Evolutionary conservation across 208 protist genomes (phyloP).

Genomic region (Phytomonas francai): DNA sequence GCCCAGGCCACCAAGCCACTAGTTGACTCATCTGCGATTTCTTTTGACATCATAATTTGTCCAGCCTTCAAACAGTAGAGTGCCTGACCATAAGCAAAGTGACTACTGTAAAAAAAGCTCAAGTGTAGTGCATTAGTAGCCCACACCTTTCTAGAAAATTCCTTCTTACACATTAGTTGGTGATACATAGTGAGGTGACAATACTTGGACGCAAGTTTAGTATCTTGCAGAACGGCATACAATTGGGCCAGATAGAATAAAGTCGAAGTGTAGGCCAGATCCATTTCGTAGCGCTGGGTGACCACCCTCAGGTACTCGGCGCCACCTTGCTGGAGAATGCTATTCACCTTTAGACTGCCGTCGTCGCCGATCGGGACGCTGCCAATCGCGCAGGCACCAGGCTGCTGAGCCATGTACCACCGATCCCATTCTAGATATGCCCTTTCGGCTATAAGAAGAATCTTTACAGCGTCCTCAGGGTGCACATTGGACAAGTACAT

Average conservation of each 20-base stretch:
- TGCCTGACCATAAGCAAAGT: slow-evolving; percentile 62
- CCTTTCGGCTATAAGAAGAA: slow-evolving; percentile 53
- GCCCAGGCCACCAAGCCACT: slow-evolving; percentile 57
- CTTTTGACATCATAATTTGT: slow-evolving; percentile 62
- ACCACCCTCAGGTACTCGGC: slow-evolving; percentile 7
- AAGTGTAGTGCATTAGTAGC: slow-evolving; percentile 80
- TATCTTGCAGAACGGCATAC: slow-evolving; percentile 37
- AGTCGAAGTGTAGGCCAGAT: slow-evolving; percentile 61
- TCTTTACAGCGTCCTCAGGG: slow-evolving; percentile 28
- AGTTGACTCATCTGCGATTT: slow-evolving; percentile 41
- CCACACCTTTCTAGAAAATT: slow-evolving; percentile 76
- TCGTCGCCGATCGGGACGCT: slow-evolving; percentile 37
- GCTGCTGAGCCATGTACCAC: slow-evolving; percentile 31
- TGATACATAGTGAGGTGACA: slow-evolving; percentile 83
- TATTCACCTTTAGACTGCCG: slow-evolving; percentile 24
- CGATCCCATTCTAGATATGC: slow-evolving; percentile 51
- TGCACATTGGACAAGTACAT: slow-evolving; percentile 53
- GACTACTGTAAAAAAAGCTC: slow-evolving; percentile 64
- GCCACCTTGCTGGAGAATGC: slow-evolving; percentile 16
- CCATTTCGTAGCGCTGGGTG: slow-evolving; percentile 62
- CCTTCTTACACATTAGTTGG: slow-evolving; percentile 68
- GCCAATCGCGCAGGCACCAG: slow-evolving; percentile 22
- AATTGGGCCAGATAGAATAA: slow-evolving; percentile 87
- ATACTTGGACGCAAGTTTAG: slow-evolving; percentile 52
- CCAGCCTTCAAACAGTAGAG: slow-evolving; percentile 79